Base-by-base conservation (phyloP, 208 protist genomes). In the Pavlovales sp. region DNA sequence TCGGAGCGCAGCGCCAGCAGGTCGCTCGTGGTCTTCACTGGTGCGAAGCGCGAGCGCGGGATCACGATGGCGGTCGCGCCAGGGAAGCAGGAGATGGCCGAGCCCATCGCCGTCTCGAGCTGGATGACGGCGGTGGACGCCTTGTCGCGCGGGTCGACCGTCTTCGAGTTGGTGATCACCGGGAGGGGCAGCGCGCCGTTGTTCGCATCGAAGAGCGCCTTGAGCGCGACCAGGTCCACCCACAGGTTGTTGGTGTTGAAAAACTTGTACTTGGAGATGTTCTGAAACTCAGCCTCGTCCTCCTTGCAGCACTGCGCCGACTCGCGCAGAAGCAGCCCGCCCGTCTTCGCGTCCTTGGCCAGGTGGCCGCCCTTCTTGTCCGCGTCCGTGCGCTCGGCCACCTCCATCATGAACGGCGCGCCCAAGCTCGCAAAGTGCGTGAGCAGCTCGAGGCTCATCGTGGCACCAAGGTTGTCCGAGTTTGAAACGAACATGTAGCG, bases 211-310 rank as follows among this genome's bases (percentile, higher is more conserved):
- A 91, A 75, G 2, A 75, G n/a, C 71, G 82, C 87, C 87, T 91
- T 79, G 44, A 91, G 90, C 39, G 42, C 88, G 8, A 91, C 88
- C 36, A 99, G 92, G 81, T 96, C 93, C 34, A 99, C 90, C 98
- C 98, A 99, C 44, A 99, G 89, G 94, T 99, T 99, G 94, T 99
- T 99, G 32, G 98, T 99, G 93, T 99, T 99, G 93, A 99, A 99
- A 92, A 98, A 91, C 75, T 94, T 94, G 94, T 99, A 97, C 90
- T 97, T 98, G 76, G 92, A 90, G 84, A 99, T 97, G 86, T 97
- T 95, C 89, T 84, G 79, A 93, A 99, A 99, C 57, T 95, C 95
- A 37, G 94, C 91, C 86, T 91, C 90, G 86, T 89, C 86, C 76
- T 39, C 79, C 1, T 86, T 47, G 0, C 79, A 41, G 90, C 90